These are phyloP conservation scores for Annulohypoxylon maeteangense DNA, from an alignment of 495 filamentous ascomycete species.

Conservation along the genomic window DNA sequence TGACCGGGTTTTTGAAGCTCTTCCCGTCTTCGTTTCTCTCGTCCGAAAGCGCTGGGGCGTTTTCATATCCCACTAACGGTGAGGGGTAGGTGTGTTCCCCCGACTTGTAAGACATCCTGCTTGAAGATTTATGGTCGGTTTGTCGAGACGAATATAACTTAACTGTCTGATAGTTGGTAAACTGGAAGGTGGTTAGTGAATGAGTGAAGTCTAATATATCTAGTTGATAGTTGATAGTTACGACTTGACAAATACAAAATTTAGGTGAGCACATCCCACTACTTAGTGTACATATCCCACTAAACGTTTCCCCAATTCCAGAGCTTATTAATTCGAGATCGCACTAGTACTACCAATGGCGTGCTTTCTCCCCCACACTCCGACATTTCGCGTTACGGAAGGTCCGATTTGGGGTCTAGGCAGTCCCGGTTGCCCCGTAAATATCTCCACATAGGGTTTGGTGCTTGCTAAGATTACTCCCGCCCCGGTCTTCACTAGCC, in stretches of 20 bases:
- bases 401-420: neutral
- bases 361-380: constrained; percentile 16
- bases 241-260: neutral
- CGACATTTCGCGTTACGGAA: constrained; percentile 13
- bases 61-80: constrained; percentile 74
- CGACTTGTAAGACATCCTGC: constrained; percentile 28
- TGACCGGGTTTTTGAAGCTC: constrained; percentile 68
- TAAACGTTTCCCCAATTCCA: neutral
- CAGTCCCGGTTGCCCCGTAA: neutral
- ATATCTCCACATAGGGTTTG: neutral
- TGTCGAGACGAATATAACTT: neutral
- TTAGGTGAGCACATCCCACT: neutral
- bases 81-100: constrained; percentile 66
- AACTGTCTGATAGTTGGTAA: neutral
- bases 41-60: constrained; percentile 67
- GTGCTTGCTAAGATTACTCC: neutral
- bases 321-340: neutral
- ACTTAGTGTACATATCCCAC: no score
- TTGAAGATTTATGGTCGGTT: neutral
- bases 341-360: neutral
- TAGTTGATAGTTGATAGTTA: neutral
- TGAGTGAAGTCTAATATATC: neutral
- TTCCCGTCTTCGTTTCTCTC: constrained; percentile 75
- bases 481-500: neutral
- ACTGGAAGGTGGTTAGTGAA: neutral